A percentile compares a stretch with the other conserved stretches of the same genome.
These are phyloP conservation scores for Leccinellum albellum DNA, from an alignment of 768 basidiomycete genomes.

Conservation along the genomic window DNA sequence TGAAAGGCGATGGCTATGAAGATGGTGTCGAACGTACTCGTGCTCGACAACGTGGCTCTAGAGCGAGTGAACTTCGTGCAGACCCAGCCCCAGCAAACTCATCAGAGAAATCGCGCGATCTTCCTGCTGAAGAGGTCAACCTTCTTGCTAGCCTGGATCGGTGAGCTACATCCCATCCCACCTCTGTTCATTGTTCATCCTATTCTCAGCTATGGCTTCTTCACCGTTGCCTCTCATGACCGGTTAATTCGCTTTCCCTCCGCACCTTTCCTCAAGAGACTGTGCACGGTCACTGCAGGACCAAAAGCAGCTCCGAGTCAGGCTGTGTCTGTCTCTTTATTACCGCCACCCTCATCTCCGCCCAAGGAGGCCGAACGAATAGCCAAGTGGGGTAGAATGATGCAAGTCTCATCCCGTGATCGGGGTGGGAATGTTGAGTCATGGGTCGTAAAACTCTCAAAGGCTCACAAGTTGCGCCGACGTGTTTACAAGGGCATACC, in stretches of 20 bases:
- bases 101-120: conserved; percentile 59
- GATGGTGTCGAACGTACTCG: conserved; percentile 93
- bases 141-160: conserved; percentile 80
- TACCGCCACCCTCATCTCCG: conserved; percentile 46
- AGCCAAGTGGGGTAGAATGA: conserved; percentile 93
- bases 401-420: conserved; percentile 64
- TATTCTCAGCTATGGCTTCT: conserved; percentile 83
- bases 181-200: conserved; percentile 11
- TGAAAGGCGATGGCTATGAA: conserved; percentile 90
- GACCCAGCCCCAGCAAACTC: conserved; percentile 53
- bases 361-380: conserved; percentile 73
- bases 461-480: conserved; percentile 64
- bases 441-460: conserved; percentile 67
- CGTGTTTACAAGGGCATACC: conserved; percentile 95
- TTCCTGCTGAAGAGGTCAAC: conserved; percentile 70
- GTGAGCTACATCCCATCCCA: conserved; percentile 40
- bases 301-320: conserved; percentile 44
- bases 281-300: conserved; percentile 44
- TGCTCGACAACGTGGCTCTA: conserved; percentile 55
- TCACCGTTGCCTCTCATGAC: conserved; percentile 74
- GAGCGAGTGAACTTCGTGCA: conserved; percentile 57
- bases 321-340: conserved; percentile 41
- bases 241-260: conserved; percentile 71
- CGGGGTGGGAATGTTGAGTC: conserved; percentile 69
- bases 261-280: conserved; percentile 57